Percentiles rank a stretch among this genome's conserved stretches.
Evolutionary conservation across 2,329 filamentous ascomycete genomes (phyloP).

Genomic region (Zalaria sp.): DNA sequence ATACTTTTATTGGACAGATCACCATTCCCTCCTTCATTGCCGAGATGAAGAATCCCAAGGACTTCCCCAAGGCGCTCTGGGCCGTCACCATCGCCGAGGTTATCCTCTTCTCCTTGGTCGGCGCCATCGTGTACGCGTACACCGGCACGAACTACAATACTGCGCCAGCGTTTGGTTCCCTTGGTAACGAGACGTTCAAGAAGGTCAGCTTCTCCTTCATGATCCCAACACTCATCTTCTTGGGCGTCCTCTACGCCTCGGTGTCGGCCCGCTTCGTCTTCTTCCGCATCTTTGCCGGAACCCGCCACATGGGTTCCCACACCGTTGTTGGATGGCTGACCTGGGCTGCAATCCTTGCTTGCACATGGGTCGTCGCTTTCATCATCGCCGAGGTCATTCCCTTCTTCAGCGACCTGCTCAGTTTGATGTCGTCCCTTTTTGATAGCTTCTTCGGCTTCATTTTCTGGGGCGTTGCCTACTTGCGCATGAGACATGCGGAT

Average conservation of each 20-base stretch:
- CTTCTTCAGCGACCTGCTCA: constrained; percentile 52
- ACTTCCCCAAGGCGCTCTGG: constrained; percentile 89
- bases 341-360: constrained; percentile 62
- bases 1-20: constrained; percentile 93
- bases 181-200: constrained; percentile 61
- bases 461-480: constrained; percentile 77
- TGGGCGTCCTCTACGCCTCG: constrained; percentile 81
- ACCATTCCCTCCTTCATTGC: constrained; percentile 90
- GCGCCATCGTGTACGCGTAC: constrained; percentile 70
- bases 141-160: constrained; percentile 84
- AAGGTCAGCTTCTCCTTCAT: constrained; percentile 90
- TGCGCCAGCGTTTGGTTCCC: constrained; percentile 71
- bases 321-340: constrained; percentile 67
- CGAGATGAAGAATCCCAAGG: constrained; percentile 68
- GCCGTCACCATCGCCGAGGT: constrained; percentile 80
- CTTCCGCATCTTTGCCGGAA: constrained; percentile 72
- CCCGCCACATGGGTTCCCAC: constrained; percentile 66
- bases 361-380: constrained; percentile 76
- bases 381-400: constrained; percentile 74
- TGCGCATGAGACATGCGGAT: constrained; percentile 59
- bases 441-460: constrained; percentile 93
- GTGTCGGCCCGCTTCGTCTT: constrained; percentile 85
- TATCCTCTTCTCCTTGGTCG: constrained; percentile 72
- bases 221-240: constrained; percentile 86
- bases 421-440: constrained; percentile 72